Conservation (phyloP, 2,329 filamentous ascomycete species). For the Anisogramma anomala region DNA sequence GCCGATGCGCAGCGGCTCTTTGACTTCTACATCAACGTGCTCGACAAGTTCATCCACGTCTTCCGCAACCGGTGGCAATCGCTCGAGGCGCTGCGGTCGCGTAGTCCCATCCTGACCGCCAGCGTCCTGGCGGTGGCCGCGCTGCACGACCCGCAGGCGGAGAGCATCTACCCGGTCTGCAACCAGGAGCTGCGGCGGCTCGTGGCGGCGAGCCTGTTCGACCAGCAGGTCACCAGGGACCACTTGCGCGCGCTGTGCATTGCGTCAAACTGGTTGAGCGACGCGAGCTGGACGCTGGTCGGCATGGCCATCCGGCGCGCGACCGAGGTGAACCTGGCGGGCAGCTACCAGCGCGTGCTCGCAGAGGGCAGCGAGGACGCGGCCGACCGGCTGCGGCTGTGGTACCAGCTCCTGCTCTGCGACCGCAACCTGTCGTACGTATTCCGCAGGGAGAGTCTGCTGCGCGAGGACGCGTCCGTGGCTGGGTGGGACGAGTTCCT, state of each 20-base stretch:
- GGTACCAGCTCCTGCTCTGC: slow-evolving; percentile 51
- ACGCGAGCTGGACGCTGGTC: slow-evolving; percentile 51
- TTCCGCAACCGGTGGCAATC: slow-evolving; percentile 38
- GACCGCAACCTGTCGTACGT: slow-evolving; percentile 51
- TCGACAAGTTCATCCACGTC: slow-evolving; percentile 39
- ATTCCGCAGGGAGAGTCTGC: slow-evolving; percentile 46
- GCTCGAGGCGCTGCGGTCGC: slow-evolving; percentile 39
- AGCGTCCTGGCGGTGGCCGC: slow-evolving; percentile 38
- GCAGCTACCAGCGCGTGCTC: slow-evolving; percentile 30
- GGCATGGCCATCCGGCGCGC: slow-evolving; percentile 40
- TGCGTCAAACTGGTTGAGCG: slow-evolving; percentile 51
- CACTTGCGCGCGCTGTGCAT: slow-evolving; percentile 48
- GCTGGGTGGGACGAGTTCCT: slow-evolving; percentile 46
- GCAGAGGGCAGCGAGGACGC: slow-evolving; percentile 30
- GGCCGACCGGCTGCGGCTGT: slow-evolving; percentile 43
- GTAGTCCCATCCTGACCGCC: slow-evolving; percentile 41
- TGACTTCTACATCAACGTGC: slow-evolving; percentile 35
- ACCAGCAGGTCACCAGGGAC: slow-evolving; percentile 29
- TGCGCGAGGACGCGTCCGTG: slow-evolving; percentile 45
- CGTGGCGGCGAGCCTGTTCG: slow-evolving; percentile 23
- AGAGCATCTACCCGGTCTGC: slow-evolving; percentile 16
- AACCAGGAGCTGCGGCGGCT: slow-evolving; percentile 17
- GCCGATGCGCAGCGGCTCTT: slow-evolving; percentile 41
- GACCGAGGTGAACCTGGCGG: slow-evolving; percentile 34
- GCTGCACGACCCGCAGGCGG: slow-evolving; percentile 22